Conservation (phyloP, 805 yeast genomes). For the Metschnikowia amazonensis region DNA sequence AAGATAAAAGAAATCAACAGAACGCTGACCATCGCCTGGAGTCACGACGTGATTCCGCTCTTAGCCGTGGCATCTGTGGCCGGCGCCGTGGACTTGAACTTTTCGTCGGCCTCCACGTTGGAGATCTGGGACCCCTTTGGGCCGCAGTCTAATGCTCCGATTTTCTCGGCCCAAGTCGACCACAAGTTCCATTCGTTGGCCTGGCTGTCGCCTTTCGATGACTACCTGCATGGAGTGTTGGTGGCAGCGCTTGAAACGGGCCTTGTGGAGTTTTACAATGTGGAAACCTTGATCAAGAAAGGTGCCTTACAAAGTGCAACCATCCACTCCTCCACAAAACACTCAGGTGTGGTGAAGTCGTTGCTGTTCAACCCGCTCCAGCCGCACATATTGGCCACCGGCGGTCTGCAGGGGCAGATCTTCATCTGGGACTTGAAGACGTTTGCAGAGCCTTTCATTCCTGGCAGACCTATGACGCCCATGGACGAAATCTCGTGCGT, state of each 20-base stretch:
- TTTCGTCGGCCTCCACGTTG: slow-evolving; percentile 71
- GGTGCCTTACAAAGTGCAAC: slow-evolving; percentile 41
- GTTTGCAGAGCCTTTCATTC: slow-evolving; percentile 53
- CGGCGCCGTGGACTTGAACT: slow-evolving; percentile 88
- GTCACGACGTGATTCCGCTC: slow-evolving; percentile 66
- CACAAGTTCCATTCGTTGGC: slow-evolving; percentile 68
- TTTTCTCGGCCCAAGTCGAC: slow-evolving; percentile 34
- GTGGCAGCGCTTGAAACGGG: slow-evolving; percentile 93
- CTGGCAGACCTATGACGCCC: slow-evolving; percentile 78
- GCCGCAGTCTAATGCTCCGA: slow-evolving; percentile 29
- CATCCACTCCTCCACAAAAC: slow-evolving; percentile 52
- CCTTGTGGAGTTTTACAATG: slow-evolving; percentile 72
- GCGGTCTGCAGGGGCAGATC: slow-evolving; percentile 86
- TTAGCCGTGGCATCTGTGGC: slow-evolving; percentile 93
- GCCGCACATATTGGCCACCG: slow-evolving; percentile 71
- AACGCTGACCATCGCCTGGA: slow-evolving; percentile 97
- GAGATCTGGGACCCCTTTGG: slow-evolving; percentile 73
- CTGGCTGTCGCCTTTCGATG: slow-evolving; percentile 64
- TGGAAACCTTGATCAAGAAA: slow-evolving; percentile 44
- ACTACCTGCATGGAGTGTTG: slow-evolving; percentile 50
- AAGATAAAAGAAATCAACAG: slow-evolving; percentile 78
- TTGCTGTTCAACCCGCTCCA: slow-evolving; percentile 77
- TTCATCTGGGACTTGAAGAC: slow-evolving; percentile 84
- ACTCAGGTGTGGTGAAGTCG: slow-evolving; percentile 65
- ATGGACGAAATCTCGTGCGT: slow-evolving; percentile 76